A percentile compares a stretch with the other conserved stretches of the same genome.
phyloP scores from a whole-genome alignment of 139 green algal genomes.

The Penium margaritaceum region DNA sequence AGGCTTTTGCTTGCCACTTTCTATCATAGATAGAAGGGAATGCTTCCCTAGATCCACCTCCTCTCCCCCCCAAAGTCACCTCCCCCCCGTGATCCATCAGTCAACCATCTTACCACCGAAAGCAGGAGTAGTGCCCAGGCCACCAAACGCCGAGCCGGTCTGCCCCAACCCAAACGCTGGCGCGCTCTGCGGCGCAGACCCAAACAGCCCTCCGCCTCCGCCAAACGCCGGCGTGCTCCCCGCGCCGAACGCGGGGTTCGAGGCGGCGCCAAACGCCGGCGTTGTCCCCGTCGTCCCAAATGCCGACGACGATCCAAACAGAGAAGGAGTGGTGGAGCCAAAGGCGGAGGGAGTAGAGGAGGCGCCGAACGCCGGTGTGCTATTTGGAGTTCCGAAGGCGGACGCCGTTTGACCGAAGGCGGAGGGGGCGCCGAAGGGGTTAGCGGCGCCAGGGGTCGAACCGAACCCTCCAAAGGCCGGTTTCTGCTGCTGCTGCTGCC shows the following conservation, averaged over 20 bases:
- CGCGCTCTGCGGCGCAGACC: constrained; percentile 7
- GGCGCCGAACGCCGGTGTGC: constrained; percentile 46
- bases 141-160: constrained; percentile 40
- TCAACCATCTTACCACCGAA: too few relatives aligned
- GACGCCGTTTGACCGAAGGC: constrained; percentile 20
- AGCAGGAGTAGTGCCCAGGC: not conserved
- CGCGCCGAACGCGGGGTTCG: constrained; percentile 7
- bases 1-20: too few relatives aligned
- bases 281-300: constrained; percentile 31
- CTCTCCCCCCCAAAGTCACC: too few relatives aligned
- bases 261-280: constrained; percentile 13
- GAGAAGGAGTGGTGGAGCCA: constrained; percentile 19
- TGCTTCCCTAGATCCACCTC: too few relatives aligned
- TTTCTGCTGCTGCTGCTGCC: constrained; percentile 13
- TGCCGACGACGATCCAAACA: too few relatives aligned
- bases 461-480: constrained; percentile 15
- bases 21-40: too few relatives aligned
- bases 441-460: not conserved
- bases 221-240: constrained; percentile 22
- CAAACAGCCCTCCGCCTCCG: not conserved
- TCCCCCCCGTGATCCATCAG: too few relatives aligned
- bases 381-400: not conserved
- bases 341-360: constrained; percentile 23
- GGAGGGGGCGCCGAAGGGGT: constrained; percentile 11
- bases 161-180: constrained; percentile 46